Base-by-base conservation (phyloP, 352 stramenopile species). In the Globisporangium recalcitrans region DNA sequence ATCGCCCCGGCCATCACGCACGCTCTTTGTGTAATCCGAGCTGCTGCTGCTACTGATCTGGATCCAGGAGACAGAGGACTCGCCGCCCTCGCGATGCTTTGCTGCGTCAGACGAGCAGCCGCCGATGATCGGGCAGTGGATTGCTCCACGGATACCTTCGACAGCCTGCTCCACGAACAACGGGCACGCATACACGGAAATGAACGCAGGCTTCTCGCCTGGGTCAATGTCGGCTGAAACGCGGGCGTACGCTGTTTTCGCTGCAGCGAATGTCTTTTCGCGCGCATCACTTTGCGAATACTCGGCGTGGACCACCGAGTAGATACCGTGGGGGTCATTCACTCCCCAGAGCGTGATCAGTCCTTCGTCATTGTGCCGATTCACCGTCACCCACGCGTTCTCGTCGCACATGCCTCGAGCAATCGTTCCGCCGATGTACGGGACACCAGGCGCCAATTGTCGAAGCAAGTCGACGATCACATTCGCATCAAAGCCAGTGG, bases 41-140 rank as follows among this genome's bases (percentile, higher is more conserved):
- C 78, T 91, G 63, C 85, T 90, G 34, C 83, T 88, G 54, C 86
- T 95, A 53, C 84, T 92, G 55, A 95, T 93, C 64, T 95, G 86
- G 47, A 93, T 90, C 86, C 85, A 93, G 27, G 77, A 91, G 34
- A 91, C 77, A 1, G 81, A 74, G 13, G 81, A 76, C 32, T 82
- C 81, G 7, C 59, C 49, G 13, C 76, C 81, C 22, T 92, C 81
- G 1, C 80, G 75, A 46, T 92, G 80, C 57, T 84, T 86, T 9
- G 77, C 74, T 6, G 86, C 85, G 53, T 93, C 83, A 5, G 83
- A 91, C 27, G 86, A 95, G 51, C 86, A 95, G 7, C 86, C 86
- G 55, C 86, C 86, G 34, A 95, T 80, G 55, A 95, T 88, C 7
- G 86, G 86, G 21, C 82, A 91, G 52, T 83, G 74, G 62, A 93